Conservation (phyloP, 352 stramenopile species). For the Phytophthora cryptogea region DNA sequence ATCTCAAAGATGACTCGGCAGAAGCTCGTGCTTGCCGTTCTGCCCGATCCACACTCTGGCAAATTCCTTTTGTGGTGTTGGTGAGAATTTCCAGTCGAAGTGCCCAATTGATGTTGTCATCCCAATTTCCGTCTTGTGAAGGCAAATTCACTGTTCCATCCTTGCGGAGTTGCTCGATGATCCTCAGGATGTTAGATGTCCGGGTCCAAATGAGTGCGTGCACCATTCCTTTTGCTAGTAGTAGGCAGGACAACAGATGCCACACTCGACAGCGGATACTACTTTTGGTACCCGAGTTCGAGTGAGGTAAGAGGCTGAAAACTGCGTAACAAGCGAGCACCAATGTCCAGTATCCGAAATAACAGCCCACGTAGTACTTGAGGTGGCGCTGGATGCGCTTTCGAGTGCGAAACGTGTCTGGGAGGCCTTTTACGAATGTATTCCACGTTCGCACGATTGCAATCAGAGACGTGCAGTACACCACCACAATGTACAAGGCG, state of each 20-base stretch:
- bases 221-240: constrained; percentile 81
- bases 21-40: constrained; percentile 61
- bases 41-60: constrained; percentile 65
- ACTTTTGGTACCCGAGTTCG: constrained; percentile 7
- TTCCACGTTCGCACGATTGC: constrained; percentile 82
- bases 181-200: constrained; percentile 80
- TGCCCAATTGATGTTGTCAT: constrained; percentile 87
- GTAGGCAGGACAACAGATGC: constrained; percentile 70
- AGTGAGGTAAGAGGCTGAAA: constrained; percentile 63
- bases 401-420: constrained; percentile 75
- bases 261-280: constrained; percentile 67
- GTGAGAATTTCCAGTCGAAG: constrained; percentile 86
- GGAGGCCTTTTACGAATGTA: constrained; percentile 75
- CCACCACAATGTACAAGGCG: constrained; percentile 78
- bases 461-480: constrained; percentile 81
- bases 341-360: constrained; percentile 86
- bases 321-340: constrained; percentile 71
- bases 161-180: constrained; percentile 71
- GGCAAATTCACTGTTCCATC: constrained; percentile 66
- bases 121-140: constrained; percentile 40
- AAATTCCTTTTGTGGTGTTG: constrained; percentile 88
- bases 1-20: constrained; percentile 33
- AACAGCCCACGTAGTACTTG: constrained; percentile 90
- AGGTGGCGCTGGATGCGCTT: constrained; percentile 80
- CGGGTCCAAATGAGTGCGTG: constrained; percentile 84